Conservation (phyloP, 257 asterid genomes). For the Solanum boliviense region DNA sequence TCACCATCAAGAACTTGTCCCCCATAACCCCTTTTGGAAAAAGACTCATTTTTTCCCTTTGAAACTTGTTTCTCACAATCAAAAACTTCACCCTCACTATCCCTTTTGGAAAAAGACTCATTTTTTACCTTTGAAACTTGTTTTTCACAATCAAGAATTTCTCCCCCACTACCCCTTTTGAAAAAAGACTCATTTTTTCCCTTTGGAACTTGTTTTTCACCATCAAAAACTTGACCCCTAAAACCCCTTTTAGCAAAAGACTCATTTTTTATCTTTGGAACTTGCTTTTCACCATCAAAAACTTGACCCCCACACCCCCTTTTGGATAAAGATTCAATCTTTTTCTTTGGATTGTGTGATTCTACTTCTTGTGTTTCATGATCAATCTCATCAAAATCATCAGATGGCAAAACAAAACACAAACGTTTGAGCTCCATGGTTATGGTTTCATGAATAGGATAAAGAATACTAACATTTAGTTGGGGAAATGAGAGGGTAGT, state of each 20-base stretch:
- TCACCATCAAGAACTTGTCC: slow-evolving; percentile 3
- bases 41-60: not conserved
- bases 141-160: not conserved
- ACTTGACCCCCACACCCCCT: slow-evolving; percentile 18
- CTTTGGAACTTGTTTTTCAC: not conserved
- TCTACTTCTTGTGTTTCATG: not conserved
- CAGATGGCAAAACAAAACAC: slow-evolving; percentile 57
- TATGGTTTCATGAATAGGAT: not conserved
- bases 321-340: not conserved
- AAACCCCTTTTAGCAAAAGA: slow-evolving; percentile 6
- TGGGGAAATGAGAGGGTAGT: not conserved
- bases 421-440: slow-evolving; percentile 57
- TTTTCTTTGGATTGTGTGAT: not conserved
- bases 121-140: not conserved
- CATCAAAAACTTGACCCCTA: slow-evolving; percentile 7
- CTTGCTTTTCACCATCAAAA: not conserved
- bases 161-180: slow-evolving; percentile 12
- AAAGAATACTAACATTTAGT: not conserved
- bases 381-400: slow-evolving; percentile 29
- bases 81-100: slow-evolving; percentile 6
- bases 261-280: not conserved
- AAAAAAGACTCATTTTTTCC: not conserved
- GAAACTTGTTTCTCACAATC: not conserved
- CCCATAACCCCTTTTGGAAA: slow-evolving; percentile 12
- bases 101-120: not conserved